Evolutionary conservation across 768 basidiomycete species (phyloP), one percentile per base, ranked within the genome.

Genomic region (Dioszegia aurantiaca): DNA sequence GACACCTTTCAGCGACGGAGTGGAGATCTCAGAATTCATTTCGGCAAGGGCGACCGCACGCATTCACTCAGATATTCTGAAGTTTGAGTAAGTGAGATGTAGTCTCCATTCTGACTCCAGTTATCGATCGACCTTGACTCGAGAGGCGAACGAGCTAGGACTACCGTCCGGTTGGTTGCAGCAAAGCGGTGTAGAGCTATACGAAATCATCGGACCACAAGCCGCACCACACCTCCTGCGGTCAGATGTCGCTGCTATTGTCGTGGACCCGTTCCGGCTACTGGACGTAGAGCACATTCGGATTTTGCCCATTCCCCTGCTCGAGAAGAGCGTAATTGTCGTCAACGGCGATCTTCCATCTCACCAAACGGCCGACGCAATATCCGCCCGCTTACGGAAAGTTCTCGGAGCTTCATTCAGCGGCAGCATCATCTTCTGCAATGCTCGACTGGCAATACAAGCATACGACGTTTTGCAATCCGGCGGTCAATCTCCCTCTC

Each of bases 241-340:
- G 4, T 39, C 65, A 0, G 46, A 58, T 17, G 37, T 64, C 9
- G 37, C 54, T 12, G 36, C 70, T 11, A 16, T 76, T 26, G 62
- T 73, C 28, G 45, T 76, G 27, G 72, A 76, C 56, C 74, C 74
- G 2, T 67, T 69, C 48, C 64, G 67, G 2, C 64, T 74, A 1
- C 51, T 67, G 11, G 31, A 55, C 1, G 60, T 60, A 14, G 27
- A n/a, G 61, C 64, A 12, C 27, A 26, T 39, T 11, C 72, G 17
- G 3, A 24, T 56, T 52, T 1, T 48, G 43, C 8, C 51, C 63
- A n/a, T 30, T 59, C 14, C 14, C 40, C 1, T 54, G 59, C 8
- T 48, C 49, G 1, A 14, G 51, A 30, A 41, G 61, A 12, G 63
- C 42, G 16, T 62, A 41, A 51, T 75, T 26, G 55, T 69, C 12